Evolutionary conservation across 192 early-diverging fungal genomes (phyloP), one percentile per base, ranked within the genome.

Genomic region (Coemansia sp.): DNA sequence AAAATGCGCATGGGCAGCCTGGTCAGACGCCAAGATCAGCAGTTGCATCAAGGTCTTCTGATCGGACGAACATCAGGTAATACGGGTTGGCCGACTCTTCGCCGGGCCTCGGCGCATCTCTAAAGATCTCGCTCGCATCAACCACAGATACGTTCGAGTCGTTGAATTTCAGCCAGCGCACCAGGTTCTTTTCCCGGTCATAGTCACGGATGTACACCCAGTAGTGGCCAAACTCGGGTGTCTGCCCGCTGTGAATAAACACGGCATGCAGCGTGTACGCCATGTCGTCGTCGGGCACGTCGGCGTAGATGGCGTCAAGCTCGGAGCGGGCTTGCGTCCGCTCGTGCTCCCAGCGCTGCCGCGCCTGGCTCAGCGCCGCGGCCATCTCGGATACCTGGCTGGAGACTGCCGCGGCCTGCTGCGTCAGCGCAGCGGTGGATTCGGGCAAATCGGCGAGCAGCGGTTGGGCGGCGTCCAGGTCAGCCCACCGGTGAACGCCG

Each of bases 191-290:
- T 8, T 28, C 39, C 3, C 43, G 19, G 21, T 68, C 48, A 27
- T 70, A 64, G 50, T 90, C 86, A 9, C 79, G 68, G 15, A 90
- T 78, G 30, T 90, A 89, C 2, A 85, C 78, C 89, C 89, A 90
- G 50, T 90, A 90, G 50, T 90, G 89, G 2, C 89, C 89, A 60
- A 60, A 71, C 74, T 83, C 85, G 5, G 81, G 78, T 34, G 83
- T 74, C 60, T 31, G 36, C 27, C 85, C 86, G 50, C 81, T 81
- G 46, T 90, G 89, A 40, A 89, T 84, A 64, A 90, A 90, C 45
- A 88, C 87, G 8, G 89, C 89, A 55, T 90, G 87, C 43, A 87
- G 49, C 1, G 71, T 76, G 50, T 90, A 90, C 20, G 79, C 49
- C 54, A 55, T 58, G 2, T 50, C 52, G n/a, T 62, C 62, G 0